A percentile compares a stretch with the other conserved stretches of the same genome.
phyloP scores from a whole-genome alignment of 2,329 filamentous ascomycete genomes.

The Fonsecaea nubica region DNA sequence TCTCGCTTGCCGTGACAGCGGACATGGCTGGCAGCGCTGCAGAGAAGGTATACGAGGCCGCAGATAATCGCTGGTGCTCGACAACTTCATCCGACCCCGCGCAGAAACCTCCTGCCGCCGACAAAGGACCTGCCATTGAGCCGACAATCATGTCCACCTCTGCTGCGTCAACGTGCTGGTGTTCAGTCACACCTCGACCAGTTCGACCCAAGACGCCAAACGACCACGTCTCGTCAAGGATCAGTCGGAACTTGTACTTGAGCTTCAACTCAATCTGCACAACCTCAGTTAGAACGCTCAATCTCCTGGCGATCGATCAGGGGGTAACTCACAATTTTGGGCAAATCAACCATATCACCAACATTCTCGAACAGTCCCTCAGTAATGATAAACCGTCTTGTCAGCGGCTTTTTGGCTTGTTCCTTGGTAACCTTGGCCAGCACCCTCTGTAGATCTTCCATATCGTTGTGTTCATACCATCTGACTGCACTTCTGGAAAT shows the following conservation, averaged over 20 bases:
- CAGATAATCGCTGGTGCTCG: constrained; percentile 92
- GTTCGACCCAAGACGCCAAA: constrained; percentile 93
- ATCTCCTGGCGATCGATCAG: background rate
- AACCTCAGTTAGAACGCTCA: constrained; percentile 10
- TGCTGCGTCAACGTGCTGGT: constrained; percentile 91
- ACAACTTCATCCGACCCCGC: constrained; percentile 90
- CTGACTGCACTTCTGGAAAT: constrained; percentile 87
- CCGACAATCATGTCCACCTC: constrained; percentile 98
- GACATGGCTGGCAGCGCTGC: constrained; percentile 92
- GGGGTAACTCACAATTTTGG: constrained; percentile 71
- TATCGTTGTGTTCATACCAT: constrained; percentile 96
- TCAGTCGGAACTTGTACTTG: constrained; percentile 96
- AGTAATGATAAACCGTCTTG: constrained; percentile 91
- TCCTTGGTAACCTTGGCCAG: constrained; percentile 86
- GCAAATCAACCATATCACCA: constrained; percentile 83
- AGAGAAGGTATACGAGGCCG: constrained; percentile 92
- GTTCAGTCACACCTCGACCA: constrained; percentile 90
- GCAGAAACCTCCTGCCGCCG: constrained; percentile 94
- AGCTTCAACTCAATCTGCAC: constrained; percentile 84
- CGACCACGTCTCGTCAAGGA: constrained; percentile 96
- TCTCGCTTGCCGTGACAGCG: constrained; percentile 94
- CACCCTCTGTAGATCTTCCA: constrained; percentile 87
- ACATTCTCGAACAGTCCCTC: constrained; percentile 92
- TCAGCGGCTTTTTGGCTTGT: constrained; percentile 85
- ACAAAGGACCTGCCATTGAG: constrained; percentile 85